phyloP scores from a whole-genome alignment of 2,329 filamentous ascomycete species.

The Cordyceps militaris region DNA sequence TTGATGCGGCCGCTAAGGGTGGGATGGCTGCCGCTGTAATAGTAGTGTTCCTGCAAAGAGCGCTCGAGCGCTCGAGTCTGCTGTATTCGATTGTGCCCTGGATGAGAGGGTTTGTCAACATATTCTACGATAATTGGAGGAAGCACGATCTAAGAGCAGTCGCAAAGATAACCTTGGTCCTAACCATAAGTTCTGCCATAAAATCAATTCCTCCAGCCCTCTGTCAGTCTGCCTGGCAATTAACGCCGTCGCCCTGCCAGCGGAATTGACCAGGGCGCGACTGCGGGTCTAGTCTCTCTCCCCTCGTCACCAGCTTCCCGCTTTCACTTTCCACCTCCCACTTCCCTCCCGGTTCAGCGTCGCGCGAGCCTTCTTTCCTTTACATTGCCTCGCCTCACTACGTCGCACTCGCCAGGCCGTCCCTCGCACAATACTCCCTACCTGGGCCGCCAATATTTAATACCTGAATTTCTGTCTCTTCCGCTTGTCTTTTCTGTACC shows the following conservation, averaged over 20 bases:
- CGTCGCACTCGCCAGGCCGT: neutral
- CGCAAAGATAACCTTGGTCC: too few species aligned
- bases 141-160: too few species aligned
- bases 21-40: too few species aligned
- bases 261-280: too few species aligned
- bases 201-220: too few species aligned
- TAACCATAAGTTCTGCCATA: too few species aligned
- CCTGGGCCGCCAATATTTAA: neutral
- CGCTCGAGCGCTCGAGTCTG: too few species aligned
- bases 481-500: neutral
- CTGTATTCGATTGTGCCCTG: too few species aligned
- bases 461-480: neutral
- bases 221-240: too few species aligned
- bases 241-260: conserved; percentile 7
- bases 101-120: too few species aligned
- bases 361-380: neutral
- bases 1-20: neutral
- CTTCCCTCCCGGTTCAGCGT: neutral
- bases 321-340: neutral
- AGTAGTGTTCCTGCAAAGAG: too few species aligned
- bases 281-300: neutral
- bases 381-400: neutral
- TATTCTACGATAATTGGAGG: too few species aligned
- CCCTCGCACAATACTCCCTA: neutral
- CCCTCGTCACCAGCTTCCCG: neutral